Base-by-base conservation (phyloP, 441 rosid species). In the Euphorbia corollata region DNA sequence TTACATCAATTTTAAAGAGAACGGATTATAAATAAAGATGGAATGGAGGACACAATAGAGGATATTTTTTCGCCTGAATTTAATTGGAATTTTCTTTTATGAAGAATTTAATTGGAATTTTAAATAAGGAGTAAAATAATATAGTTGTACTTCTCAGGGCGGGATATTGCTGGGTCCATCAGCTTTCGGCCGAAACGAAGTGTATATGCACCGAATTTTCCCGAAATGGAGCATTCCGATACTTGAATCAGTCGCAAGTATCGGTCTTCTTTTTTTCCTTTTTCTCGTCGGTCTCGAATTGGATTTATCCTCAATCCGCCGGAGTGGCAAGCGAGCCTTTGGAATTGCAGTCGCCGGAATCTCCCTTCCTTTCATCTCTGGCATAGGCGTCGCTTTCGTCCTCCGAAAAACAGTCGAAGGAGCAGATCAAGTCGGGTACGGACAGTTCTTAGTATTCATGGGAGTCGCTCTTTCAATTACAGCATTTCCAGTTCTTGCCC, bases 381-480 rank as follows among this genome's bases (percentile, higher is more conserved):
- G 78, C 19, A 63, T 79, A 8, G 78, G 78, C 18, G 68, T 76
- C 11, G 70, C 83, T 41, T 76, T 73, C 12, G 39, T 79, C 68
- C 76, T 79, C 12, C 72, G 78, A 20, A 63, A 24, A 18, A 38
- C 74, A 2, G 61, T 76, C 3, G 62, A 74, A 0, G 83, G 80
- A 0, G 72, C 63, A n/a, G 64, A 74, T 20, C 8, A 71, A 43
- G 83, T 76, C 39, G 78, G 80, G 2, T 79, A 11, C 30, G 73
- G 69, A 0, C 76, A 63, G 59, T 79, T 68, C 76, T 24, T 79
- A 4, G 68, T 79, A 12, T 79, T 76, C 72, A 79, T 79, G 76
- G 83, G 83, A 9, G 80, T 76, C 4, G 70, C 83, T 23, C 78
- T 79, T 55, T 79, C 82, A 13, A 76, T 79, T 71, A 79, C 82